phyloP scores from a whole-genome alignment of 768 basidiomycete species.

The Pleurotus pulmonarius region DNA sequence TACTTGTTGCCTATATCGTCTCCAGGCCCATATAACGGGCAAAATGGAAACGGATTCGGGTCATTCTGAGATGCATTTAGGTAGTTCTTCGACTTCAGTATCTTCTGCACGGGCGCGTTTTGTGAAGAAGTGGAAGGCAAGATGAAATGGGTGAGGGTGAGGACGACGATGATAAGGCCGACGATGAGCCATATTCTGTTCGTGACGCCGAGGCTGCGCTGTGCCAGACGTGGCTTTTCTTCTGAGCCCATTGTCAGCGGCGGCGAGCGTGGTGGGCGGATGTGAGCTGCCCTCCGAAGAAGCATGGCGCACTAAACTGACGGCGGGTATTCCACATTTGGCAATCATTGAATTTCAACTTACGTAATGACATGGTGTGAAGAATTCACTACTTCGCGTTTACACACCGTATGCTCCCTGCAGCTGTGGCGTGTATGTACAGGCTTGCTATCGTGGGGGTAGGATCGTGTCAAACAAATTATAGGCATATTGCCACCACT shows the following conservation, averaged over 20 bases:
- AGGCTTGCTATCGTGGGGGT: no score
- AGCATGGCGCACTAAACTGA: not conserved
- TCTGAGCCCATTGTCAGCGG: conserved; percentile 34
- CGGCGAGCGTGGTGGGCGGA: not conserved
- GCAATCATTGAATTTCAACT: no score
- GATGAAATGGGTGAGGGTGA: conserved; percentile 55
- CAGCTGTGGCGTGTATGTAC: no score
- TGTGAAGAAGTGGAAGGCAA: conserved; percentile 29
- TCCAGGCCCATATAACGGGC: conserved; percentile 80
- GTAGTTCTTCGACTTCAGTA: conserved; percentile 72
- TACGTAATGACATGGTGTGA: no score
- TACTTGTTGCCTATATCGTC: conserved; percentile 80
- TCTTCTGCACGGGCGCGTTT: not conserved
- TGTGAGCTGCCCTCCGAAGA: conserved; percentile 4
- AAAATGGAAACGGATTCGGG: conserved; percentile 84
- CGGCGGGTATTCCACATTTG: not conserved
- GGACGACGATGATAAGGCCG: conserved; percentile 47
- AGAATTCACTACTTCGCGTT: no score
- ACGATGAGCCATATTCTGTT: conserved; percentile 69
- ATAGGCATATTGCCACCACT: no score
- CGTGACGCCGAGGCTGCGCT: conserved; percentile 58
- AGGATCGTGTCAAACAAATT: no score
- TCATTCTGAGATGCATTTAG: conserved; percentile 58
- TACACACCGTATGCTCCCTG: no score
- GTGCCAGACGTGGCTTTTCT: conserved; percentile 49